These are phyloP conservation scores for Agapanthus africanus DNA, from an alignment of 106 monocot genomes.

Conservation along the genomic window DNA sequence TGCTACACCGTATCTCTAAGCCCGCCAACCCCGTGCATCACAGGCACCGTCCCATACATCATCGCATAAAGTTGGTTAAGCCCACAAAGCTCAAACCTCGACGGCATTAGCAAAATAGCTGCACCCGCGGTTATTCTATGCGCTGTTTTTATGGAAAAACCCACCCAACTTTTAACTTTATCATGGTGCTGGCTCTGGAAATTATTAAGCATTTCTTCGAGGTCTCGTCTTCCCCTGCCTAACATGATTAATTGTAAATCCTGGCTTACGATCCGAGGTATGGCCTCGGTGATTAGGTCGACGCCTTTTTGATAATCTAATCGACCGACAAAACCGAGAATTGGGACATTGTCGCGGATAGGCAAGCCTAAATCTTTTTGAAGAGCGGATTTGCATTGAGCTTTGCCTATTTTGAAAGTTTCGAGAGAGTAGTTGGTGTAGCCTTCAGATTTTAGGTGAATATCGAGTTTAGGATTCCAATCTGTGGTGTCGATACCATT, in stretches of 20 bases:
- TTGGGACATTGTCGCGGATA: slow-evolving; percentile 51
- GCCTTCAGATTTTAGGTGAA: slow-evolving; percentile 62
- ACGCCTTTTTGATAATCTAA: slow-evolving; percentile 82
- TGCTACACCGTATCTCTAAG: slow-evolving; percentile 69
- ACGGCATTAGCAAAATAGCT: slow-evolving; percentile 80
- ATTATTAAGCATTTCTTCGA: slow-evolving; percentile 59
- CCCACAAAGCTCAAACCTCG: slow-evolving; percentile 88
- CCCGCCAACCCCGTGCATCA: no score
- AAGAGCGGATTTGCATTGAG: no score
- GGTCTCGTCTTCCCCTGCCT: slow-evolving; percentile 71
- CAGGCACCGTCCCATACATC: no score
- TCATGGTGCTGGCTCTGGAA: slow-evolving; percentile 43
- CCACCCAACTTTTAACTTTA: slow-evolving; percentile 74
- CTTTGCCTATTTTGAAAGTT: slow-evolving; percentile 51
- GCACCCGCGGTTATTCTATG: slow-evolving; percentile 85
- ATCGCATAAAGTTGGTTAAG: no score
- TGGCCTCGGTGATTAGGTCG: slow-evolving; percentile 78
- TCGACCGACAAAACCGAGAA: slow-evolving; percentile 80
- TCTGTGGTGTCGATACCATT: slow-evolving; percentile 49
- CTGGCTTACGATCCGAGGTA: slow-evolving; percentile 64
- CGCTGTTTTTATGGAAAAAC: slow-evolving; percentile 68
- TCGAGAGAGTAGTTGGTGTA: slow-evolving; percentile 76
- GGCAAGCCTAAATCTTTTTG: no score
- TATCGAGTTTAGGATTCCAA: slow-evolving; percentile 70
- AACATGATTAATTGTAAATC: slow-evolving; percentile 78